Base-by-base conservation (phyloP, 192 early-diverging fungal species). In the Podila clonocystis region DNA sequence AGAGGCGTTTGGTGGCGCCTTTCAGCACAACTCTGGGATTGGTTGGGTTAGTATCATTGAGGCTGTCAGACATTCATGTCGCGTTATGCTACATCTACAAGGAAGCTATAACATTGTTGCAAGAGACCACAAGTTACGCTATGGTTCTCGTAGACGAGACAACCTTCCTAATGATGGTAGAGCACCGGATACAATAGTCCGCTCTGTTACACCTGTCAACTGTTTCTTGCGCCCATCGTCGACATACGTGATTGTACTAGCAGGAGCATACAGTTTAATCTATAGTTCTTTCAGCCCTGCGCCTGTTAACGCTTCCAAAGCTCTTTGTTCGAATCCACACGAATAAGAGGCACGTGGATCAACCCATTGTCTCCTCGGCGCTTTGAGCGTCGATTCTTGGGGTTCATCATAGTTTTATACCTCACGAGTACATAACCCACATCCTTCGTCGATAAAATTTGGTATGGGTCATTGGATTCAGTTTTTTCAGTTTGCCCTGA, bases 161-260 rank as follows among this genome's bases (percentile, higher is more conserved):
- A n/a, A n/a, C n/a, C n/a, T n/a, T n/a, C n/a, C n/a, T n/a, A n/a
- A n/a, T n/a, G n/a, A n/a, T n/a, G n/a, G n/a, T n/a, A n/a, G n/a
- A n/a, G n/a, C n/a, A n/a, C n/a, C n/a, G n/a, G n/a, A n/a, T n/a
- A n/a, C n/a, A n/a, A 31, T 57, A 57, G 55, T 57, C 55, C 55
- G 24, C 55, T 57, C 55, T 57, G 55, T 2, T 57, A 57, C 55
- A 11, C 55, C 55, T 57, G 20, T 57, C 55, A 24, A 57, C 55
- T 57, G 55, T 57, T 57, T 57, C 55, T 57, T 57, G 55, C 55
- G 55, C 55, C 55, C 20, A 57, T 57, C 55, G 55, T 57, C 55
- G 26, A 57, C 55, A 57, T 28, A 57, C 9, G 55, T 57, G 20
- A 28, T 57, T 57, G 55, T 57, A 57, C 20, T 57, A 57, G 22